These are phyloP conservation scores for Pestalotiopsis sp. DNA, from an alignment of 2,329 filamentous ascomycete genomes.

Conservation along the genomic window DNA sequence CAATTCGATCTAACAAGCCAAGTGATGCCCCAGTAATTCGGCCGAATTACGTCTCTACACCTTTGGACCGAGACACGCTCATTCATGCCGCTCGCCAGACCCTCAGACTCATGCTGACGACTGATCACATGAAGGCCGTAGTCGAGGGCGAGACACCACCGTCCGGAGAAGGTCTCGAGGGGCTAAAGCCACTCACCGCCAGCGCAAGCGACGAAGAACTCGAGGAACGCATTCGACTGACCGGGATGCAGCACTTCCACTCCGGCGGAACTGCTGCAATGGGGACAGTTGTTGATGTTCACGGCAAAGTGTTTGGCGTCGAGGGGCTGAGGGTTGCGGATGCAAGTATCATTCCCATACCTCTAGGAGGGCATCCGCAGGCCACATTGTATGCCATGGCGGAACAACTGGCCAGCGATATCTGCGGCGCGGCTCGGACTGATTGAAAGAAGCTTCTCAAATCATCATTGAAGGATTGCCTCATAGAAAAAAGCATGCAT, in stretches of 20 bases:
- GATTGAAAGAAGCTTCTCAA: background rate
- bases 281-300: conserved; percentile 10
- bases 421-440: background rate
- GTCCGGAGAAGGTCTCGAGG: background rate
- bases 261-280: conserved; percentile 2
- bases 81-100: background rate
- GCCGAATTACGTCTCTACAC: conserved; percentile 7
- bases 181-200: background rate
- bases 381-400: conserved; percentile 9
- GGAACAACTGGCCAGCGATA: conserved; percentile 5
- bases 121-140: background rate
- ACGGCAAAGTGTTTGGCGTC: background rate
- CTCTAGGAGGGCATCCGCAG: conserved; percentile 7
- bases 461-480: no score
- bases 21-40: background rate
- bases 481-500: no score
- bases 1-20: background rate
- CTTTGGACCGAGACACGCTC: background rate
- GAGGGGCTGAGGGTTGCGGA: conserved; percentile 3
- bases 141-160: conserved; percentile 7
- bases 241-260: conserved; percentile 1
- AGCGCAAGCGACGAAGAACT: background rate
- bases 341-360: conserved; percentile 8
- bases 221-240: conserved; percentile 2
- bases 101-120: background rate